Evolutionary conservation across 2,329 filamentous ascomycete genomes (phyloP), one percentile per base, ranked within the genome.

Genomic region (Neopestalotiopsis sp.): DNA sequence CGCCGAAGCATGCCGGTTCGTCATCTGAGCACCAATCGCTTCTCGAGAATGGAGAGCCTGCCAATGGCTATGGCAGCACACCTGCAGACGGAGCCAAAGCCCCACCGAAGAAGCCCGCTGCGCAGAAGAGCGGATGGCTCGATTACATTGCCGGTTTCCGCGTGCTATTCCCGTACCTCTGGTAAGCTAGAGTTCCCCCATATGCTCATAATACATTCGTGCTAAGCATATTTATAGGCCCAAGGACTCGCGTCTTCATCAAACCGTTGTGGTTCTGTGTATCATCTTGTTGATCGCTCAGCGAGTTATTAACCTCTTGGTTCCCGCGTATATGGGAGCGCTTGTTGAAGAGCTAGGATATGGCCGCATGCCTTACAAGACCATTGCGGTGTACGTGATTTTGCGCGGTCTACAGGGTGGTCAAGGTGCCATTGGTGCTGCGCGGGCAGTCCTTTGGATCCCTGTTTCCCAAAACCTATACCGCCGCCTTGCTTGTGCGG

Each of bases 381-480:
- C 83, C 30, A 79, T 85, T 30, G 72, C 79, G 0, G 78, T 86
- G 1, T 86, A 84, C 65, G 74, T 85, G 24, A 69, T 84, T 0
- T 85, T 79, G 71, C 81, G 84, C 9, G 79, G 77, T 12, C 78
- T 86, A 0, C 84, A 86, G 72, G 84, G 84, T 6, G 81, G 83
- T 57, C 81, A 85, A 59, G 84, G 84, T 5, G 76, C 78, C 24
- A 71, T 86, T 4, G 83, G 83, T 3, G 80, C 83, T 2, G 73
- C 80, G 0, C 75, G 84, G 1, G 78, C 81, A 1, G 78, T 85
- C 1, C 76, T 86, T 0, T 86, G 84, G 84, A 85, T 86, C 1
- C 83, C 84, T 0, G 80, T 86, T 0, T 80, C 82, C 0, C 84
- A 86, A 62, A 80, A 76, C 0, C 76, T 83, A 4, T 86, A 81